Conservation (phyloP, 306 rosid genomes). For the Oemleria cerasiformis region DNA sequence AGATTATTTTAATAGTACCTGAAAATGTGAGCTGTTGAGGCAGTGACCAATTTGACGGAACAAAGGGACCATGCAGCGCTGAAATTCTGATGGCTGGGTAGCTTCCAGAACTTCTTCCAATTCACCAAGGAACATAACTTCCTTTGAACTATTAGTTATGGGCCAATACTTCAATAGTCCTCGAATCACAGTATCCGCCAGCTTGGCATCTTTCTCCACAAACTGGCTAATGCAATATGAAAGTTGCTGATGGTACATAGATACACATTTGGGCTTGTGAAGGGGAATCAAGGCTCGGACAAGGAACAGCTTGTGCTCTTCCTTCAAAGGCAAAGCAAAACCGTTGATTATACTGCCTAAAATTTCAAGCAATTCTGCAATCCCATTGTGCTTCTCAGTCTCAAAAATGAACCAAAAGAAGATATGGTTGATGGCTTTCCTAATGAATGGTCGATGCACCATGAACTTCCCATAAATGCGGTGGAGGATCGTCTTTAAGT, state of each 20-base stretch:
- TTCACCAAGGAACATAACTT: conserved; percentile 65
- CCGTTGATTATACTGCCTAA: conserved; percentile 64
- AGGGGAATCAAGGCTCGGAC: conserved; percentile 58
- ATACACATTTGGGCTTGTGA: conserved; percentile 58
- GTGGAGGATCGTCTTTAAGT: conserved; percentile 60
- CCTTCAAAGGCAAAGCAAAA: conserved; percentile 66
- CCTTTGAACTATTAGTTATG: conserved; percentile 54
- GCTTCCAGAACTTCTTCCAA: conserved; percentile 64
- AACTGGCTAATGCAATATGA: conserved; percentile 60
- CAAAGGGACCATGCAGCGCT: conserved; percentile 55
- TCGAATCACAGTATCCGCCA: conserved; percentile 55
- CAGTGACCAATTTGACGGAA: conserved; percentile 54
- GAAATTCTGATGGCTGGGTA: conserved; percentile 56
- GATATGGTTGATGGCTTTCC: conserved; percentile 60
- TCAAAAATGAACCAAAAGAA: conserved; percentile 61
- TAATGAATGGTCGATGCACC: conserved; percentile 65
- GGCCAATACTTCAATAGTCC: conserved; percentile 69
- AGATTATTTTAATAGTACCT: conserved; percentile 30
- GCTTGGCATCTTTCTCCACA: conserved; percentile 63
- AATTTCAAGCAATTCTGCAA: conserved; percentile 62
- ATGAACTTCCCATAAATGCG: conserved; percentile 63
- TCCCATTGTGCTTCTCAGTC: conserved; percentile 60
- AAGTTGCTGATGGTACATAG: conserved; percentile 62
- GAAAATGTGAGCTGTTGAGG: conserved; percentile 63
- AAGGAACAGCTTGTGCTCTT: conserved; percentile 69